Evolutionary conservation across 352 stramenopile species (phyloP).

Genomic region (Phytophthora capsici): DNA sequence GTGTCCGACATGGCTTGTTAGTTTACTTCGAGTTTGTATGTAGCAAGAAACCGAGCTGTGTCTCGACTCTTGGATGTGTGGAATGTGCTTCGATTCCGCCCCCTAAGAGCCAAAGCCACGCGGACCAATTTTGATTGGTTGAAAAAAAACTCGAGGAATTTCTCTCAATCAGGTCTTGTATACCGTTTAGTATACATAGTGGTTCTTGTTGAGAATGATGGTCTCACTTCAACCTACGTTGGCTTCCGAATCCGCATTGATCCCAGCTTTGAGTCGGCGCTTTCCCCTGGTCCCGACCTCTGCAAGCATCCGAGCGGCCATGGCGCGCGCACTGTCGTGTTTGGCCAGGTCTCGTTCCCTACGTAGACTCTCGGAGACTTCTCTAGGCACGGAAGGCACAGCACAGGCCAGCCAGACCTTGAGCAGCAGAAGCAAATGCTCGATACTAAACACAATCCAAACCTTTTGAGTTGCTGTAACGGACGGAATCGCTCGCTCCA

Average conservation of each 20-base stretch:
- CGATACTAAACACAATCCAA: conserved; percentile 82
- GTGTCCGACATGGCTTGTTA: conserved; percentile 61
- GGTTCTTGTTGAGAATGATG: conserved; percentile 16
- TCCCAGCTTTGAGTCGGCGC: conserved; percentile 10
- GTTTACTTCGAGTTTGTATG: conserved; percentile 29
- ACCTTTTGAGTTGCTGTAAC: conserved; percentile 59
- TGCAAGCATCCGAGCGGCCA: conserved; percentile 44
- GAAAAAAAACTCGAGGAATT: neutral
- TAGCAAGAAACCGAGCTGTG: conserved; percentile 4
- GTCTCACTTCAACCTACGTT: conserved; percentile 19
- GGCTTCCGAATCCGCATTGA: conserved; percentile 10
- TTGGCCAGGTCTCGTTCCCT: conserved; percentile 72
- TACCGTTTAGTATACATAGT: conserved; percentile 4
- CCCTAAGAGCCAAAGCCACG: conserved; percentile 13
- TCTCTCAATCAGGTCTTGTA: neutral
- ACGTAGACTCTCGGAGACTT: conserved; percentile 57
- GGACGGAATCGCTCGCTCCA: conserved; percentile 54
- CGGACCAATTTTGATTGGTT: conserved; percentile 2
- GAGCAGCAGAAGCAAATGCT: conserved; percentile 70
- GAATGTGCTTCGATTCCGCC: neutral
- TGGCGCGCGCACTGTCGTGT: conserved; percentile 68
- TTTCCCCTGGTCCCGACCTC: conserved; percentile 2
- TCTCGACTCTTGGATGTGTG: conserved; percentile 21
- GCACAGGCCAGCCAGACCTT: conserved; percentile 73
- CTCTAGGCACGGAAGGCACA: conserved; percentile 59